Base-by-base conservation (phyloP, 75 land plant species). In the Pinus taeda region DNA sequence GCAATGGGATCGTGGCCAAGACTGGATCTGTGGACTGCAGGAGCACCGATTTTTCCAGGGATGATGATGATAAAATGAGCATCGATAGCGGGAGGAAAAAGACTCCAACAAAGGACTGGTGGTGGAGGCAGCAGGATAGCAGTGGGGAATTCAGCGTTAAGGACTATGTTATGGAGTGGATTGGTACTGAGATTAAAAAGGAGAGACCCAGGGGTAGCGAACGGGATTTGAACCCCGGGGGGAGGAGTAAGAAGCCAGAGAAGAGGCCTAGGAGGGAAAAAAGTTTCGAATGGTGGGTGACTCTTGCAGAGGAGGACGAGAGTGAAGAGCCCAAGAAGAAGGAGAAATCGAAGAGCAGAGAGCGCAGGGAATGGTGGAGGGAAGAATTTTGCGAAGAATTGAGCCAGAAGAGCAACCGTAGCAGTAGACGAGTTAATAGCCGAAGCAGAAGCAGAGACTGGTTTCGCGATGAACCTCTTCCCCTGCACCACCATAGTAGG, bases 341-440 rank as follows among this genome's bases (percentile, higher is more conserved):
- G 72, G 20, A 59, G 59, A 81, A 81, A 77, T 60, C 83, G 64
- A 75, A 83, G 79, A 83, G 85, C 81, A 74, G 89, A 62, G 80
- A 85, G 69, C 83, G 89, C 6, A 78, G 93, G 69, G 95, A 97
- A 75, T 97, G 99, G 99, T 97, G 99, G 99, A 79, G 90, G 65
- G 92, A 95, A 59, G 98, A 97, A 67, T 90, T 80, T 55, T 84
- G 84, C 73, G 90, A 91, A 53, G 98, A 96, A 74, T 83, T 94
- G 20, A 85, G 76, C 17, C 87, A 70, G 75, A 89, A 82, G 61
- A 88, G 90, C 81, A 88, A 88, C 60, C 88, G 76, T 64, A 74
- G 81, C 33, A 76, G 70, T 4, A 66, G 56, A 53, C n/a, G 77
- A 59, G 74, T 57, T 55, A 75, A 45, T 9, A 76, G 58, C 71